These are phyloP conservation scores for Ophiocordyceps camponoti-saundersi DNA, from an alignment of 2,329 filamentous ascomycete genomes.

Conservation along the genomic window DNA sequence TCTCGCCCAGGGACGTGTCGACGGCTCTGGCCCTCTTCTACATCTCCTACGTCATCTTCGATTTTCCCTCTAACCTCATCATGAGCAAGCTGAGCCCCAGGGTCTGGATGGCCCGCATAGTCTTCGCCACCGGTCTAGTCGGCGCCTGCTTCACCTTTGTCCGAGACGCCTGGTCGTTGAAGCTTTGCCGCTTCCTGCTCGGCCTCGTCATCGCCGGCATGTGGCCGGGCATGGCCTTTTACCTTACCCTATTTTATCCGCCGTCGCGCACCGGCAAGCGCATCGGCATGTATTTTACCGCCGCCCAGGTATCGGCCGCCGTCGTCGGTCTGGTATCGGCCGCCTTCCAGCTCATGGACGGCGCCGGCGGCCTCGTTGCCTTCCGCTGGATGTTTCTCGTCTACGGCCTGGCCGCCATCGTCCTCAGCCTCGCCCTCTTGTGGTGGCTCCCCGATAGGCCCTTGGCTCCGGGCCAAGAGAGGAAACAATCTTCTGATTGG, in stretches of 20 bases:
- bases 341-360: slow-evolving; percentile 85
- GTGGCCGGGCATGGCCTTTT: slow-evolving; percentile 93
- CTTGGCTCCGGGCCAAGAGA: slow-evolving; percentile 48
- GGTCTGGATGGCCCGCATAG: slow-evolving; percentile 84
- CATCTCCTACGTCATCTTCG: slow-evolving; percentile 80
- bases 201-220: slow-evolving; percentile 81
- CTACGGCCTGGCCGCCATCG: slow-evolving; percentile 59
- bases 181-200: slow-evolving; percentile 71
- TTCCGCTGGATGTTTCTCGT: slow-evolving; percentile 90
- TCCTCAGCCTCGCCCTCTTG: slow-evolving; percentile 55
- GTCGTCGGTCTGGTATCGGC: slow-evolving; percentile 82
- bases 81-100: slow-evolving; percentile 77
- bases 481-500: slow-evolving; percentile 29
- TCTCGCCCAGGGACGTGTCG: slow-evolving; percentile 62
- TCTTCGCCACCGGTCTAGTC: slow-evolving; percentile 72
- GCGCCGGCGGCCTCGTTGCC: slow-evolving; percentile 55
- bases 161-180: slow-evolving; percentile 68
- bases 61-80: slow-evolving; percentile 72
- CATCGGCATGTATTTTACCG: slow-evolving; percentile 81
- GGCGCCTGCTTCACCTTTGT: slow-evolving; percentile 73
- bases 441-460: slow-evolving; percentile 89
- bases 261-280: slow-evolving; percentile 73
- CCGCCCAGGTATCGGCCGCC: slow-evolving; percentile 73
- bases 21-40: slow-evolving; percentile 81
- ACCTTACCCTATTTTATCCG: slow-evolving; percentile 81